A percentile compares a stretch with the other conserved stretches of the same genome.
Evolutionary conservation across 768 basidiomycete genomes (phyloP).

Genomic region (Lactarius quietus): DNA sequence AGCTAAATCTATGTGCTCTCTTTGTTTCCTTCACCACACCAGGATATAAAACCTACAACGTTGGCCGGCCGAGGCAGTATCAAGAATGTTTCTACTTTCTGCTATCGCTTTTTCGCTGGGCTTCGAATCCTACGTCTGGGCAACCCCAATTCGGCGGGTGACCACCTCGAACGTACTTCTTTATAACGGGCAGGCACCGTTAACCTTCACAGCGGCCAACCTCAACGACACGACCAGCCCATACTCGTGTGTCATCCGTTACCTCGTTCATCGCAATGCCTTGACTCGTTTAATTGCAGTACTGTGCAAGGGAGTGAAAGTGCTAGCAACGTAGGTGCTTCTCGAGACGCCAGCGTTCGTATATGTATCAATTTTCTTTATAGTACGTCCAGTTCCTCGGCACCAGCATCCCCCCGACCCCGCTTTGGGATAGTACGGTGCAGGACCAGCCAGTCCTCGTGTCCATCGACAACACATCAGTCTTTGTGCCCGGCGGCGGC

Average conservation of each 20-base stretch:
- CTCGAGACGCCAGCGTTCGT: neutral
- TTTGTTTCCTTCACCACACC: too few species aligned
- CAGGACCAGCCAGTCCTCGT: slow-evolving; percentile 50
- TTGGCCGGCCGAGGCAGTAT: too few species aligned
- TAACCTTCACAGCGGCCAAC: slow-evolving; percentile 40
- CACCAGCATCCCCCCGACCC: slow-evolving; percentile 40
- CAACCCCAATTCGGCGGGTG: too few species aligned
- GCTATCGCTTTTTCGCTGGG: too few species aligned
- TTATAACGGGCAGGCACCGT: too few species aligned
- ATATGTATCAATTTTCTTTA: neutral
- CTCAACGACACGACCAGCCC: slow-evolving; percentile 48
- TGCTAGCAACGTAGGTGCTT: slow-evolving; percentile 46
- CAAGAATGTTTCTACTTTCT: too few species aligned
- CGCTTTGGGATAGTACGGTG: slow-evolving; percentile 45
- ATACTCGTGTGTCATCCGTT: slow-evolving; percentile 34
- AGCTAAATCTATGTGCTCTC: too few species aligned
- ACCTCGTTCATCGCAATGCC: neutral
- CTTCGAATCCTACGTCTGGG: too few species aligned
- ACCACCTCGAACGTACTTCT: too few species aligned
- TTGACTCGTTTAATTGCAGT: slow-evolving; percentile 31
- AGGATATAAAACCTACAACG: too few species aligned
- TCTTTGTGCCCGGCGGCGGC: slow-evolving; percentile 51
- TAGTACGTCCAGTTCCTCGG: slow-evolving; percentile 48
- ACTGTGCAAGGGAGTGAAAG: slow-evolving; percentile 52
- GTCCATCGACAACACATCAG: slow-evolving; percentile 54